A percentile compares a stretch with the other conserved stretches of the same genome.
Evolutionary conservation across 495 filamentous ascomycete species (phyloP).

Genomic region (Hypoxylon lienhwacheense): DNA sequence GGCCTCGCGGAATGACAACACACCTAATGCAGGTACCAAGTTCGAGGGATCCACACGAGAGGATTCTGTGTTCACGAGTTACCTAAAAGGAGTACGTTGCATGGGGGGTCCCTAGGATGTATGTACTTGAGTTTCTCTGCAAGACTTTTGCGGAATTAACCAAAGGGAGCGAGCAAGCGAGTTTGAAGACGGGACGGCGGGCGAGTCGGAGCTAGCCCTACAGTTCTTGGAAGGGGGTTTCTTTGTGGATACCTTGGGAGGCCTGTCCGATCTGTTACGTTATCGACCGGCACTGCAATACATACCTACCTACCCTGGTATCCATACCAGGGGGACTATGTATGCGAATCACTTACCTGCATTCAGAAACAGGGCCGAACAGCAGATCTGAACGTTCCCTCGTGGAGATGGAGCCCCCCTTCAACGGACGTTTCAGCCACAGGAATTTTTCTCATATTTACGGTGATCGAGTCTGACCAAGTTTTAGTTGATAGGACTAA

Average conservation of each 20-base stretch:
- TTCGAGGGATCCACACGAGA: slow-evolving; percentile 30
- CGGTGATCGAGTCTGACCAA: slow-evolving; percentile 17
- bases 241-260: slow-evolving; percentile 25
- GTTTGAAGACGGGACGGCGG: slow-evolving; percentile 1
- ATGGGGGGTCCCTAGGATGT: slow-evolving; percentile 10
- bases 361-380: slow-evolving; percentile 30
- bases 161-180: slow-evolving; percentile 12
- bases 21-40: slow-evolving; percentile 31
- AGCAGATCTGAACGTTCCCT: slow-evolving; percentile 22
- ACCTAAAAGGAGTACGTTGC: slow-evolving; percentile 1
- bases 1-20: slow-evolving; percentile 30
- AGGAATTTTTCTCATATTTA: slow-evolving; percentile 16
- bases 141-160: slow-evolving; percentile 10
- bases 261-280: slow-evolving; percentile 29
- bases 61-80: slow-evolving; percentile 21
- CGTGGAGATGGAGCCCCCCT: slow-evolving; percentile 29
- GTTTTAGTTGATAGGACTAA: slow-evolving; percentile 24
- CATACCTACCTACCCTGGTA: too few species aligned
- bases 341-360: slow-evolving; percentile 27
- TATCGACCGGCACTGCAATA: slow-evolving; percentile 29
- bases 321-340: too few species aligned
- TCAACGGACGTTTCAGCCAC: slow-evolving; percentile 33
- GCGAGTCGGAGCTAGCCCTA: slow-evolving; percentile 19
- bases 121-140: slow-evolving; percentile 10
- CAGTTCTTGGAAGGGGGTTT: not conserved